Conservation (phyloP, 495 filamentous ascomycete species). For the Aspergillus incahuasiensis region DNA sequence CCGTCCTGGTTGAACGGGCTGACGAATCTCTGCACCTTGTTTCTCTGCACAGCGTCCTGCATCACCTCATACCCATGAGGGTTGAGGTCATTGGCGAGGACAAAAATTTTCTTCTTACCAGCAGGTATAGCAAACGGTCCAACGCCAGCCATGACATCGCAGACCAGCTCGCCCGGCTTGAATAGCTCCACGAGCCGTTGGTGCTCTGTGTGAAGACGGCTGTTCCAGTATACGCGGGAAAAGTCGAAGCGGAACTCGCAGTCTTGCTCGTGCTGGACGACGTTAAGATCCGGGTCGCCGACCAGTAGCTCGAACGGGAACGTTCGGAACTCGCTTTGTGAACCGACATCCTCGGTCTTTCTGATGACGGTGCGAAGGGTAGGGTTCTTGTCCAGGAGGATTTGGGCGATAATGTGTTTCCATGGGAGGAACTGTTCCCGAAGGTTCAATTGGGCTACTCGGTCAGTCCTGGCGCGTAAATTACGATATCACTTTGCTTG, state of each 20-base stretch:
- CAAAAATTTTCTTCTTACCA: conserved; percentile 83
- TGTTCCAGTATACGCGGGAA: conserved; percentile 96
- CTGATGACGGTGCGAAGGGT: conserved; percentile 86
- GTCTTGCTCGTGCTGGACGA: conserved; percentile 58
- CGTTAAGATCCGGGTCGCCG: conserved; percentile 73
- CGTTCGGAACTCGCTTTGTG: conserved; percentile 80
- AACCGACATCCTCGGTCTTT: conserved; percentile 84
- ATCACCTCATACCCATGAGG: conserved; percentile 77
- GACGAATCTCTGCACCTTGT: conserved; percentile 78
- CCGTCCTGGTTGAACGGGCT: conserved; percentile 77
- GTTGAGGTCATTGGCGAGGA: conserved; percentile 97
- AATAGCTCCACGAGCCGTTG: conserved; percentile 73
- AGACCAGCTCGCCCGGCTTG: conserved; percentile 77
- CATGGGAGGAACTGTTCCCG: conserved; percentile 73
- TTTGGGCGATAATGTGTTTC: conserved; percentile 74
- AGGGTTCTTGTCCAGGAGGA: conserved; percentile 83
- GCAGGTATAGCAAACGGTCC: conserved; percentile 94
- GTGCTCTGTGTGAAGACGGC: conserved; percentile 82
- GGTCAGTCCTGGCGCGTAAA: conserved; percentile 10
- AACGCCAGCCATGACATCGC: conserved; percentile 97
- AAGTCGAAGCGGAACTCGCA: conserved; percentile 49
- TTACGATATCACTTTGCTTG: conserved; percentile 5
- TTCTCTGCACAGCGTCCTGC: conserved; percentile 61
- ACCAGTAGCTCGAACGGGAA: conserved; percentile 91
- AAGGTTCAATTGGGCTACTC: conserved; percentile 79